Evolutionary conservation across 495 filamentous ascomycete species (phyloP), one percentile per base, ranked within the genome.

Genomic region (Neurospora tetraspora): DNA sequence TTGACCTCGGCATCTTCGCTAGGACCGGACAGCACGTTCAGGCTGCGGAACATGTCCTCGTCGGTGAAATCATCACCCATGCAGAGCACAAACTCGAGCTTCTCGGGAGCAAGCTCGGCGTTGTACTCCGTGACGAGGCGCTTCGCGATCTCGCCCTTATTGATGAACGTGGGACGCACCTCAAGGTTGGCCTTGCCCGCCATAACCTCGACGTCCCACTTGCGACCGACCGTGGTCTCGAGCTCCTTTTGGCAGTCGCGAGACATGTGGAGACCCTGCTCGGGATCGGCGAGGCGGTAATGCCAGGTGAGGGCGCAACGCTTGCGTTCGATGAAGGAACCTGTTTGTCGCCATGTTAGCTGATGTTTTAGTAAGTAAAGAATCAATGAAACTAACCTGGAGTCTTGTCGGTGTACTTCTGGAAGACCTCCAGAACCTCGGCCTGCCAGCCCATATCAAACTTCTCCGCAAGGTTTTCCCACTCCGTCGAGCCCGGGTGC

Each of bases 11-110:
- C 84, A 4, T 84, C 80, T 6, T 79, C 79, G 3, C 47, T n/a
- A 12, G 77, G 74, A 3, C 73, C 78, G 37, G 80, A 82, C 36
- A 88, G 86, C 36, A 84, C 86, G 71, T 87, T 86, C 18, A 93
- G 85, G 3, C 90, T 88, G 61, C 89, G 89, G 87, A 89, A 89
- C 88, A 84, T 89, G 91, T 96, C 96, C 87, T 99, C 96, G 81
- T 99, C 96, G 12, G 96, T 98, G 73, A 94, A 96, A 76, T 99
- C 96, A 80, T 99, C 96, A 31, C 96, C 96, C 40, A 92, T 83
- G 78, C 96, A 99, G 45, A 98, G 82, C 36, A 95, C 89, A 75
- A 98, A 97, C 37, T 93, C 92, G 0, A 93, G 86, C 72, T 85
- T 83, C 77, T 84, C 83, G 43, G 73, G 20, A 70, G 20, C 10